Percentiles rank a stretch among this genome's conserved stretches.
Conservation (phyloP, 495 filamentous ascomycete genomes). For the Chaetomium tenue region DNA sequence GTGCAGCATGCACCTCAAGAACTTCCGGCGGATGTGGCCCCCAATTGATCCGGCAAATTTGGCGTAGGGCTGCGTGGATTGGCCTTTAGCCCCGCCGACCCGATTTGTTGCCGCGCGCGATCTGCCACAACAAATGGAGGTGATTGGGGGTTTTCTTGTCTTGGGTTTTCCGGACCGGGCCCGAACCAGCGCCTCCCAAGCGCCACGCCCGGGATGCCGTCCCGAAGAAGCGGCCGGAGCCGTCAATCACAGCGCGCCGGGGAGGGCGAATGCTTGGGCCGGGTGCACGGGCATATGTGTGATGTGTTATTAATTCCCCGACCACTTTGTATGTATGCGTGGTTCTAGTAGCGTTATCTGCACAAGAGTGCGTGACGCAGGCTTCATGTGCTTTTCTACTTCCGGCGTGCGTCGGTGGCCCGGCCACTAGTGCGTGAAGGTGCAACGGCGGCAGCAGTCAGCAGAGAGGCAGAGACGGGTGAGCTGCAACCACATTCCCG, state of each 20-base stretch:
- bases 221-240: constrained; percentile 31
- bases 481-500: constrained; percentile 3
- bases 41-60: constrained; percentile 26
- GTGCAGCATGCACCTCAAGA: constrained; percentile 6
- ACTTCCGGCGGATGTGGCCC: constrained; percentile 30
- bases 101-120: constrained; percentile 23
- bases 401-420: background rate
- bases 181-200: constrained; percentile 13
- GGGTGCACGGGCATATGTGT: constrained; percentile 13
- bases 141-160: constrained; percentile 20
- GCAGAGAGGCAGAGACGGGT: background rate
- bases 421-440: too few relatives aligned
- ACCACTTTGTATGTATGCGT: background rate
- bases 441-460: background rate
- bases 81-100: constrained; percentile 31
- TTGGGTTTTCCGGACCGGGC: constrained; percentile 1
- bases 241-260: constrained; percentile 19
- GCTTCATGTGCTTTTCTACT: background rate
- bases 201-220: constrained; percentile 27
- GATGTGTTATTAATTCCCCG: constrained; percentile 9
- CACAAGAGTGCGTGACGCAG: constrained; percentile 8
- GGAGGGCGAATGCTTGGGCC: background rate
- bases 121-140: constrained; percentile 1
- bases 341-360: constrained; percentile 7
- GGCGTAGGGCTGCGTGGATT: constrained; percentile 30